Conservation (phyloP, 257 asterid species). For the Nyctanthes arbortristis region DNA sequence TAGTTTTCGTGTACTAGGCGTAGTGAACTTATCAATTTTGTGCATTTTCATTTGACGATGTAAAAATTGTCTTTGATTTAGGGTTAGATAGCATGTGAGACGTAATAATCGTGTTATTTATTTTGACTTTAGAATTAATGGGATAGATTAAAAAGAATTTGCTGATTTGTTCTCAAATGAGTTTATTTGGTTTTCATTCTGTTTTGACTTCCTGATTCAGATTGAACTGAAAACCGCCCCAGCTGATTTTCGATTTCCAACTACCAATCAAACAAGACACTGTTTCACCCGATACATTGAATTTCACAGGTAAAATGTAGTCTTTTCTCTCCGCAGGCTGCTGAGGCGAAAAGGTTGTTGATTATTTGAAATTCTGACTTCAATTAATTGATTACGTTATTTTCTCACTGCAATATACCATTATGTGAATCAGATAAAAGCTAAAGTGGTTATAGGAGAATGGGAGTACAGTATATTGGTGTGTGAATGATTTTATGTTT, state of each 20-base stretch:
- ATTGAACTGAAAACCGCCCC: constrained; percentile 90
- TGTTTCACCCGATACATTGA: constrained; percentile 92
- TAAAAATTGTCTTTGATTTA: not conserved
- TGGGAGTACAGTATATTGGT: not conserved
- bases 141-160: not conserved
- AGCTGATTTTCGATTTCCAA: constrained; percentile 93
- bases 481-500: not conserved
- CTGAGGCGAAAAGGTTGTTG: not conserved
- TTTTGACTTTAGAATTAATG: not conserved
- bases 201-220: constrained; percentile 31
- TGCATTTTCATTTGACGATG: not conserved
- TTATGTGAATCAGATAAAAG: not conserved
- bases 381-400: constrained; percentile 12
- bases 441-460: not conserved
- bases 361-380: not conserved
- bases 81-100: not conserved
- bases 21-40: not conserved
- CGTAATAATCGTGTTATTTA: not conserved
- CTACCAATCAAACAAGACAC: constrained; percentile 90
- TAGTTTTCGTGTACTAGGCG: not conserved
- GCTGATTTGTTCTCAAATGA: not conserved
- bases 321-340: not conserved
- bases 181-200: not conserved
- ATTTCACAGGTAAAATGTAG: constrained; percentile 64
- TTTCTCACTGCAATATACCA: not conserved